Evolutionary conservation across 2,329 filamentous ascomycete species (phyloP).

Genomic region (Intubia oerlemansii): DNA sequence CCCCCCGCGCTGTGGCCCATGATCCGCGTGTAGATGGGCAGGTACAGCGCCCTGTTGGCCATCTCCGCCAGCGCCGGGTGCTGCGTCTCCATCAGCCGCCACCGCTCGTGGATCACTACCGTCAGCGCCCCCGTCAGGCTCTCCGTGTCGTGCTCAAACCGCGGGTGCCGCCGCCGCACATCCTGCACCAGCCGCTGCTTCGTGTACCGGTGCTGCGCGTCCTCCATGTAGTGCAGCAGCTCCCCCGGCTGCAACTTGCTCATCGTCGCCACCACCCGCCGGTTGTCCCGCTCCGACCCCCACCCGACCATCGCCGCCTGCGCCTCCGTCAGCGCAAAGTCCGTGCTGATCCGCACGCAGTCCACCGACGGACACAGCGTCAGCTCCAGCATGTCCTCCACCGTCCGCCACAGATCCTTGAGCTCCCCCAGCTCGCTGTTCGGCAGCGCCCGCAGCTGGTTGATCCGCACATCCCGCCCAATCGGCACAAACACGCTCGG

Average conservation of each 20-base stretch:
- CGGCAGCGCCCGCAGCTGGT: constrained; percentile 21
- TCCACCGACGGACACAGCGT: constrained; percentile 25
- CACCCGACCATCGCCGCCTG: constrained; percentile 12
- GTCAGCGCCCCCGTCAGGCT: constrained; percentile 14
- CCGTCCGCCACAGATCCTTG: constrained; percentile 21
- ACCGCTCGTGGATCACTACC: constrained; percentile 8
- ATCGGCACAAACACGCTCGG: constrained; percentile 7
- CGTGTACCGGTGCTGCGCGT: constrained; percentile 23
- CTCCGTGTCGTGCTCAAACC: constrained; percentile 23
- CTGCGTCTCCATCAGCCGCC: constrained; percentile 3
- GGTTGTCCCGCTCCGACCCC: constrained; percentile 11
- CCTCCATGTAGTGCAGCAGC: constrained; percentile 26
- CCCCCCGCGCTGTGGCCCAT: constrained; percentile 12
- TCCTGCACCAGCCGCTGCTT: constrained; percentile 22
- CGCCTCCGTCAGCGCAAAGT: constrained; percentile 8
- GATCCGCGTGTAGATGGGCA: constrained; percentile 6
- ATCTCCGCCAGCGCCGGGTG: constrained; percentile 1
- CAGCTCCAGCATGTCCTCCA: constrained; percentile 21
- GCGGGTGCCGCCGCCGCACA: constrained; percentile 18
- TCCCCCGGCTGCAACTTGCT: constrained; percentile 27
- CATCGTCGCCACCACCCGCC: constrained; percentile 15
- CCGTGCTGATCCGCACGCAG: constrained; percentile 13
- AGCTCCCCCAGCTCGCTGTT: constrained; percentile 23
- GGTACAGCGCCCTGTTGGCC: constrained; percentile 1
- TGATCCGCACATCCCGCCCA: constrained; percentile 17